A percentile compares a stretch with the other conserved stretches of the same genome.
These are phyloP conservation scores for Leccinum obscurum DNA, from an alignment of 768 basidiomycete species.

Conservation along the genomic window DNA sequence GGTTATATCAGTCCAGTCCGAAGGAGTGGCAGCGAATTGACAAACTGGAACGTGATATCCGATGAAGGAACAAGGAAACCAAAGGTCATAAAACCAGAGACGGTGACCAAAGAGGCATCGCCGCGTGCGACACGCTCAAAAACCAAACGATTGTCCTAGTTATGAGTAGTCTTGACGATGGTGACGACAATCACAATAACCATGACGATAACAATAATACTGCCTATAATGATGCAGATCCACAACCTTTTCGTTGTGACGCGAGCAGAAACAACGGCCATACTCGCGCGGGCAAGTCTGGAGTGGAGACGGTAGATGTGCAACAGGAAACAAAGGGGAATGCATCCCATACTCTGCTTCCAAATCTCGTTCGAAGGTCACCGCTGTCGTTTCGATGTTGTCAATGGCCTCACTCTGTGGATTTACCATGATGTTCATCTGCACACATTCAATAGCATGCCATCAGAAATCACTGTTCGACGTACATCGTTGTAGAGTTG, in stretches of 20 bases:
- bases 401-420: too few relatives aligned
- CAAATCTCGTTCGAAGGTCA: constrained; percentile 73
- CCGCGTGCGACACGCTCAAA: not conserved
- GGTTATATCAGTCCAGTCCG: not conserved
- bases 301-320: not conserved
- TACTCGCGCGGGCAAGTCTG: constrained; percentile 72
- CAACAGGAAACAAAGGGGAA: not conserved
- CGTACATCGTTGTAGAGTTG: too few relatives aligned
- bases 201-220: constrained; percentile 54
- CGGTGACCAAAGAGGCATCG: not conserved
- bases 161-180: constrained; percentile 42
- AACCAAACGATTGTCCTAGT: constrained; percentile 15
- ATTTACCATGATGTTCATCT: too few relatives aligned
- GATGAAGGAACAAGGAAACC: not conserved
- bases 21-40: not conserved
- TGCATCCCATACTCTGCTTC: constrained; percentile 70
- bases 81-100: not conserved
- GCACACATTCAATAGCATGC: too few relatives aligned
- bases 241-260: constrained; percentile 67
- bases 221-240: constrained; percentile 66
- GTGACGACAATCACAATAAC: constrained; percentile 61
- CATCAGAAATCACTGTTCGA: too few relatives aligned
- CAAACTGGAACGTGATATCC: constrained; percentile 9
- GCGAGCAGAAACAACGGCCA: too few relatives aligned
- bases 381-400: too few relatives aligned